These are phyloP conservation scores for Arctostaphylos glauca DNA, from an alignment of 148 eudicot genomes.

Conservation along the genomic window DNA sequence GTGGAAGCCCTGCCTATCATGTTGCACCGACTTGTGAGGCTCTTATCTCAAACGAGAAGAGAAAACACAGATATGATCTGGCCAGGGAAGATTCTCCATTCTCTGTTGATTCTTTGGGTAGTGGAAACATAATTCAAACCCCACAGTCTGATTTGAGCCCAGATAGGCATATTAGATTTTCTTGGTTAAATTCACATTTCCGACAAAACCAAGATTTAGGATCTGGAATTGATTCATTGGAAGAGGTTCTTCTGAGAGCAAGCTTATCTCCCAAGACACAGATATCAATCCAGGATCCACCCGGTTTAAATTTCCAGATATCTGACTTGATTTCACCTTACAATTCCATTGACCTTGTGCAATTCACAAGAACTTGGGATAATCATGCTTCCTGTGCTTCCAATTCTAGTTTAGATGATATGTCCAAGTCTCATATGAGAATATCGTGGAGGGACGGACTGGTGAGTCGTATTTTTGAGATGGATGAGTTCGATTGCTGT, in stretches of 20 bases:
- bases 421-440: constrained; percentile 40
- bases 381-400: constrained; percentile 29
- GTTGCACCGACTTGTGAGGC: constrained; percentile 20
- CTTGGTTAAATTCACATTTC: constrained; percentile 32
- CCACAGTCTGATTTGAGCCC: constrained; percentile 60
- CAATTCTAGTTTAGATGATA: constrained; percentile 29
- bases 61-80: constrained; percentile 18
- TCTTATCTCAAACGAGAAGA: constrained; percentile 22
- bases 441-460: constrained; percentile 74
- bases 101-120: constrained; percentile 37
- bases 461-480: constrained; percentile 43
- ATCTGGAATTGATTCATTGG: constrained; percentile 42
- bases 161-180: constrained; percentile 24
- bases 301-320: constrained; percentile 35
- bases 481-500: constrained; percentile 68
- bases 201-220: constrained; percentile 33
- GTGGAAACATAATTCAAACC: constrained; percentile 62
- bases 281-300: constrained; percentile 28
- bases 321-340: constrained; percentile 34
- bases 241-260: constrained; percentile 34
- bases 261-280: constrained; percentile 46
- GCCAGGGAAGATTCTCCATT: constrained; percentile 29
- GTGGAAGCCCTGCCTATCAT: constrained; percentile 27
- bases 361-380: constrained; percentile 24
- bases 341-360: constrained; percentile 25